Conservation (phyloP, 2,329 filamentous ascomycete species). For the Trichoderma aggressivum region DNA sequence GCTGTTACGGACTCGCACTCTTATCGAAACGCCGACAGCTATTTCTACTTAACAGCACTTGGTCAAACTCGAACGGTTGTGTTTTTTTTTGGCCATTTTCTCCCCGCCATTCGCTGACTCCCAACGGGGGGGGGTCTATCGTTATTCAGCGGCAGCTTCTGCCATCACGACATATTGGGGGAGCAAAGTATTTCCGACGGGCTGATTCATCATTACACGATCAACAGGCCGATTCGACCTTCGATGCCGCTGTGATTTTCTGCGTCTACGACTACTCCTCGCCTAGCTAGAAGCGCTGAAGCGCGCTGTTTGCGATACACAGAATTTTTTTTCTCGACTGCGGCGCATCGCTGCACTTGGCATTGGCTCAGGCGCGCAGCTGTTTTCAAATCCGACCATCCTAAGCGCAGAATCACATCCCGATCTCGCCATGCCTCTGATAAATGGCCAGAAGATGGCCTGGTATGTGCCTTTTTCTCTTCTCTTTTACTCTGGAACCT, state of each 20-base stretch:
- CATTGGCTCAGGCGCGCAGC: neutral
- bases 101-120: neutral
- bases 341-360: neutral
- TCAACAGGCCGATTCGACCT: neutral
- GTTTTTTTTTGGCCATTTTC: neutral
- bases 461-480: conserved; percentile 51
- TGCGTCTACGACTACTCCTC: neutral
- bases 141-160: neutral
- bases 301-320: neutral
- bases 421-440: conserved; percentile 56
- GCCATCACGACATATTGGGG: neutral
- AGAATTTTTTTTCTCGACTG: neutral
- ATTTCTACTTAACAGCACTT: neutral
- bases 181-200: neutral
- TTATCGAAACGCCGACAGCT: neutral
- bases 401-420: neutral
- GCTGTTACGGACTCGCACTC: neutral
- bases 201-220: neutral
- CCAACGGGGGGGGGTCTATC: neutral
- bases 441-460: conserved; percentile 70
- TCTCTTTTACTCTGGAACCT: neutral
- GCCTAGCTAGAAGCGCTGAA: neutral
- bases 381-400: neutral
- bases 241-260: neutral
- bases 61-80: neutral